Evolutionary conservation across 768 basidiomycete genomes (phyloP).

Genomic region (Lentinula guzmanii): DNA sequence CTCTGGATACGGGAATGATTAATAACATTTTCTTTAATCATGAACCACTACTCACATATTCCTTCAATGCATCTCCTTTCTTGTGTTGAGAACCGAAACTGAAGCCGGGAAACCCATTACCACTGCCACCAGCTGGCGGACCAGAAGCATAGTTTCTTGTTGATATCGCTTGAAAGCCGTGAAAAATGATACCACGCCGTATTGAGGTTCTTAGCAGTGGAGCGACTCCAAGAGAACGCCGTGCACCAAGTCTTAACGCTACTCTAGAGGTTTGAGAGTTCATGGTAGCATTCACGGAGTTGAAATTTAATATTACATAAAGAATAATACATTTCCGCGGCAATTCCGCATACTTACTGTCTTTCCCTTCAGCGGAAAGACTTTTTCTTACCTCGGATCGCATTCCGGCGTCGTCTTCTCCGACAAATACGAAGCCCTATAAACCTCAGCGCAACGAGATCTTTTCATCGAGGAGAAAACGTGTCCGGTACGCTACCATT

Average conservation of each 20-base stretch:
- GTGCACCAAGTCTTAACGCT: neutral
- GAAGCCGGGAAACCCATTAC: constrained; percentile 57
- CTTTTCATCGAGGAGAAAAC: too few species aligned
- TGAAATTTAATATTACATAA: too few species aligned
- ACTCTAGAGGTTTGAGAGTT: neutral
- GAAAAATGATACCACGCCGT: neutral
- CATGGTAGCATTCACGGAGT: neutral
- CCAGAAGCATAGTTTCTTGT: constrained; percentile 41
- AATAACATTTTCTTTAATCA: neutral
- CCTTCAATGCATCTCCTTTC: constrained; percentile 83
- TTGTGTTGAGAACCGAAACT: constrained; percentile 53
- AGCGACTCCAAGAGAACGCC: neutral
- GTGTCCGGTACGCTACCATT: too few species aligned
- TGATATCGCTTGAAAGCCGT: constrained; percentile 5
- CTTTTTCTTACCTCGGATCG: too few species aligned
- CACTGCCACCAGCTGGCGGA: constrained; percentile 28
- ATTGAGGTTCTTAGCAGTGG: neutral
- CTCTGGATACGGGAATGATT: constrained; percentile 38
- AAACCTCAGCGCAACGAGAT: too few species aligned
- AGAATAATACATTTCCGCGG: too few species aligned
- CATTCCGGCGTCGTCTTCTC: too few species aligned
- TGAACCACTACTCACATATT: constrained; percentile 42
- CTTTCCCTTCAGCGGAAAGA: too few species aligned
- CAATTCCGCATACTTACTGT: too few species aligned
- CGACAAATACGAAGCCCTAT: too few species aligned